A percentile compares a stretch with the other conserved stretches of the same genome.
Conservation (phyloP, 768 basidiomycete species). For the Hypholoma fasciculare region DNA sequence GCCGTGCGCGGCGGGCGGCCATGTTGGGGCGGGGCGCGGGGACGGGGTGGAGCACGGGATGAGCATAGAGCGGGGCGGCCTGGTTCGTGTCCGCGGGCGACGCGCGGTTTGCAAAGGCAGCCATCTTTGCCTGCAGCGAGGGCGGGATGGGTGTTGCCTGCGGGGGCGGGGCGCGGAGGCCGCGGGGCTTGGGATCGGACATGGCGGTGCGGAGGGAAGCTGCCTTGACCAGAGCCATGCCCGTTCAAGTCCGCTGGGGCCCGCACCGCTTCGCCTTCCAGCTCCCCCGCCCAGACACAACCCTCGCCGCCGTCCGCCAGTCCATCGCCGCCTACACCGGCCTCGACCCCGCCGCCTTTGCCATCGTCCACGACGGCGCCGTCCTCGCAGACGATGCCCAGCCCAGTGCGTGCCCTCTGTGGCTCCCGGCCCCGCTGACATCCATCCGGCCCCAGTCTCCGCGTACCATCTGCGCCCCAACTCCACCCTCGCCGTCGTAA, state of each 20-base stretch:
- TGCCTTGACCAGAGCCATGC: slow-evolving; percentile 34
- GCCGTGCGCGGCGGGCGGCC: slow-evolving; percentile 48
- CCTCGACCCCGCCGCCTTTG: slow-evolving; percentile 69
- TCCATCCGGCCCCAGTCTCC: slow-evolving; percentile 60
- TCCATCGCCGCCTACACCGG: slow-evolving; percentile 75
- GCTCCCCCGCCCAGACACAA: slow-evolving; percentile 60
- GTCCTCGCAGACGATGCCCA: slow-evolving; percentile 84
- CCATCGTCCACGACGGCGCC: slow-evolving; percentile 88
- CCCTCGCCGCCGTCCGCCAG: slow-evolving; percentile 56
- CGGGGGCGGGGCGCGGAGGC: slow-evolving; percentile 43
- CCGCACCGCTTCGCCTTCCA: slow-evolving; percentile 42
- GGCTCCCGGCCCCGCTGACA: slow-evolving; percentile 14
- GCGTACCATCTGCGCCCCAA: slow-evolving; percentile 72
- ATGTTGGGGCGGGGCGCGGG: slow-evolving; percentile 25
- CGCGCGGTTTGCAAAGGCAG: slow-evolving; percentile 55
- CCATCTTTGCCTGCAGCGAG: slow-evolving; percentile 90
- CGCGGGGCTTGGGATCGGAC: slow-evolving; percentile 30
- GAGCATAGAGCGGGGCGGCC: no score
- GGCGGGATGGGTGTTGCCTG: slow-evolving; percentile 77
- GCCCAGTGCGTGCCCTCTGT: slow-evolving; percentile 44
- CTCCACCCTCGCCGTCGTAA: slow-evolving; percentile 69
- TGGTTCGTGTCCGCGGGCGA: slow-evolving; percentile 11
- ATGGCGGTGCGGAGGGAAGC: slow-evolving; percentile 18
- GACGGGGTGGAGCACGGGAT: slow-evolving; percentile 15
- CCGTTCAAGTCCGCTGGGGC: slow-evolving; percentile 48